Evolutionary conservation across 768 basidiomycete species (phyloP).

Genomic region (Thelephora aurantiotincta): DNA sequence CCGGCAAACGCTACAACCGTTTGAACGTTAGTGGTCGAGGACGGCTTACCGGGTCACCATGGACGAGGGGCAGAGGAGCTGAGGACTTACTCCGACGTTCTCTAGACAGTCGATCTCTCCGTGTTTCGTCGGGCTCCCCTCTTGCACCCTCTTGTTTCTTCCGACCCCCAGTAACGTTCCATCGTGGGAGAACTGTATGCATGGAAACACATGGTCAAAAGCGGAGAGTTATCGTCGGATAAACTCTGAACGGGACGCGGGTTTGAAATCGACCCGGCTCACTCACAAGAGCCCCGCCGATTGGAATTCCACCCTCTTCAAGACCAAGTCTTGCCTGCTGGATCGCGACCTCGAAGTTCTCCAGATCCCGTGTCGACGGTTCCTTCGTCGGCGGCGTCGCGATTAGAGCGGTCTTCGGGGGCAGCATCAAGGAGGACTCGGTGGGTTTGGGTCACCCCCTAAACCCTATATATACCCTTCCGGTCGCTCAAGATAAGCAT

Average conservation of each 20-base stretch:
- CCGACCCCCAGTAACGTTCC: background rate
- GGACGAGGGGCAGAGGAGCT: background rate
- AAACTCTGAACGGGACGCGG: background rate
- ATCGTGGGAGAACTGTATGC: background rate
- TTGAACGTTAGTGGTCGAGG: no score
- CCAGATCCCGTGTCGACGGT: background rate
- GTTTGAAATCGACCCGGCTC: no score
- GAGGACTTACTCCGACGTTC: background rate
- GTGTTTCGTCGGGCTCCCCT: background rate
- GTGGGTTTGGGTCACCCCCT: background rate
- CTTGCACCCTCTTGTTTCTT: background rate
- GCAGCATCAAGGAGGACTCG: background rate
- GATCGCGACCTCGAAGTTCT: background rate
- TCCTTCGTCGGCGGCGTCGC: background rate
- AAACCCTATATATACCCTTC: no score
- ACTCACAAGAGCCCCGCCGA: background rate
- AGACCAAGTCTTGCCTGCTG: background rate
- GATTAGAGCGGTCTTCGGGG: background rate
- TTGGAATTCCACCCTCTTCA: background rate
- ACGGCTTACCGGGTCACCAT: background rate
- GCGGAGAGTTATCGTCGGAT: background rate
- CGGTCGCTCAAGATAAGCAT: no score
- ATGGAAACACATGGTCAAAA: background rate
- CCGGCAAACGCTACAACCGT: background rate
- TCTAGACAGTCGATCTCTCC: conserved; percentile 1